Base-by-base conservation (phyloP, 129 eudicot species). In the Saussurea involucrata region DNA sequence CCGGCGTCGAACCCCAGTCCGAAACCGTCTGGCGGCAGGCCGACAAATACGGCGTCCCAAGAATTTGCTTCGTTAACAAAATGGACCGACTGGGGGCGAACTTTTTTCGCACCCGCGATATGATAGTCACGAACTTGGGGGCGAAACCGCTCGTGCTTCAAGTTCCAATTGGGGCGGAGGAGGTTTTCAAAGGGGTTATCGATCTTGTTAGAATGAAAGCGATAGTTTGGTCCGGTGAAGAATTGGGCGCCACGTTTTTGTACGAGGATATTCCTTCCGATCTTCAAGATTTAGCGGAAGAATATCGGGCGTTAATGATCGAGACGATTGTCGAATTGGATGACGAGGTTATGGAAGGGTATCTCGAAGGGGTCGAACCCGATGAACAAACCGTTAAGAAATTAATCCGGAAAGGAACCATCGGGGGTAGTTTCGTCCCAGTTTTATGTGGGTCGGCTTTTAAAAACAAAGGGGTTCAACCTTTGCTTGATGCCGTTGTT, bases 11-110 rank as follows among this genome's bases (percentile, higher is more conserved):
- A 70, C 99, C 99, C 1, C 99, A 95, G 57, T 95, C 99, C 21
- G 99, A 95, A 77, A 95, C 99, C 4, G 99, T 95, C 36, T 95
- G 99, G 99, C 71, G 99, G 74, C 99, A 95, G 75, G 99, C 99
- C 22, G 99, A 95, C 72, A 92, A 82, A 68, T 95, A 95, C 33
- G 99, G 99, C 7, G 99, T 95, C 12, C 99, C 99, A 3, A 83
- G 99, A 49, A 92, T 95, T n/a, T 95, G 99, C 69, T 95, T 92
- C 68, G 99, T 92, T 15, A 95, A 95, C 73, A 95, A 95, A 81
- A 95, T 95, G 99, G 99, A 95, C 61, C 88, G 99, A 2, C 80
- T 95, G 22, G 98, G 98, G 61, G 98, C 98, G 8, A 91, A 95
- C 69, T 95, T 95, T 78, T 95, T 84, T 63, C 70, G 97, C 28